Conservation (phyloP, 352 stramenopile genomes). For the Phytopythium oedochilum region DNA sequence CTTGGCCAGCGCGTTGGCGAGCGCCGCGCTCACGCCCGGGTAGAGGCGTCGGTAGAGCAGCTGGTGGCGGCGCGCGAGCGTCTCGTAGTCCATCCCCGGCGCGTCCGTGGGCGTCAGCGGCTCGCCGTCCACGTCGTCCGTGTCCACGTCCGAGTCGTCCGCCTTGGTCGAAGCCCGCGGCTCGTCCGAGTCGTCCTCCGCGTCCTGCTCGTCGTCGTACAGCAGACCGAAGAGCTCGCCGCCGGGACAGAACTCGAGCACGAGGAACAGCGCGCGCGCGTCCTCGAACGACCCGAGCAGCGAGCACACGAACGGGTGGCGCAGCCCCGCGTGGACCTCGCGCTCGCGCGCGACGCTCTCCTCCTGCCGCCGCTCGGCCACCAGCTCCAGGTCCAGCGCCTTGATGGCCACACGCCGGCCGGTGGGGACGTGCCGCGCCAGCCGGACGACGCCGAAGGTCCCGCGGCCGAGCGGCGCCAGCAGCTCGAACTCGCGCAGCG, state of each 20-base stretch:
- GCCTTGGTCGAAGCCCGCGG: slow-evolving; percentile 32
- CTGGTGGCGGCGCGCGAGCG: slow-evolving; percentile 15
- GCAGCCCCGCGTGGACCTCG: slow-evolving; percentile 53
- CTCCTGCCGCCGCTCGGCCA: slow-evolving; percentile 69
- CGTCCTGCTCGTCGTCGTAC: slow-evolving; percentile 49
- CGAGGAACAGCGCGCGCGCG: slow-evolving; percentile 73
- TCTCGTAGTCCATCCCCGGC: slow-evolving; percentile 12
- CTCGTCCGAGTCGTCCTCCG: slow-evolving; percentile 8
- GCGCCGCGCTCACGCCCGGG: slow-evolving; percentile 20
- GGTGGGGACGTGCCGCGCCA: slow-evolving; percentile 56
- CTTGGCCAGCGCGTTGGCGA: slow-evolving; percentile 40
- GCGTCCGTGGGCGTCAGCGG: slow-evolving; percentile 15
- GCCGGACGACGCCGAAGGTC: slow-evolving; percentile 77
- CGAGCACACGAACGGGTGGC: slow-evolving; percentile 63
- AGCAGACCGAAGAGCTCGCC: slow-evolving; percentile 79
- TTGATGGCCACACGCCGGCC: slow-evolving; percentile 71
- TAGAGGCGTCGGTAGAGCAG: neutral
- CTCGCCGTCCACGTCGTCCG: slow-evolving; percentile 20
- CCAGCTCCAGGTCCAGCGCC: slow-evolving; percentile 66
- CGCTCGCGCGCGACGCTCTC: slow-evolving; percentile 78
- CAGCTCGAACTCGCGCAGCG: slow-evolving; percentile 48
- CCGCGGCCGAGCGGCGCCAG: slow-evolving; percentile 63
- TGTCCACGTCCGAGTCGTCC: slow-evolving; percentile 1
- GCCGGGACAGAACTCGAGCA: slow-evolving; percentile 74
- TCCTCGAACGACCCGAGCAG: slow-evolving; percentile 84